Conservation (phyloP, 805 yeast genomes). For the Phaffomyces thermotolerans region DNA sequence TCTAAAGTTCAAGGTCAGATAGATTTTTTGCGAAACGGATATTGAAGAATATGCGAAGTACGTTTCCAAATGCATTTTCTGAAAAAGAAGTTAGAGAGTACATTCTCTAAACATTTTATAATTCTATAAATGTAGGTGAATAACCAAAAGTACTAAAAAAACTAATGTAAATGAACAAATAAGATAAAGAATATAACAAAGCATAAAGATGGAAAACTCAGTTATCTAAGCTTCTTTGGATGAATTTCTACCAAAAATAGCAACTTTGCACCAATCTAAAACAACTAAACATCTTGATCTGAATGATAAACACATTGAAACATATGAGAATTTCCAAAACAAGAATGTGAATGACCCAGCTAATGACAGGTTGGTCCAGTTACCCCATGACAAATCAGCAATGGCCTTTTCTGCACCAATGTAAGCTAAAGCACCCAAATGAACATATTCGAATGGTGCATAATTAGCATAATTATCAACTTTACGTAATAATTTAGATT, state of each 20-base stretch:
- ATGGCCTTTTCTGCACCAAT: slow-evolving; percentile 91
- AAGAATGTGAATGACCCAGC: slow-evolving; percentile 86
- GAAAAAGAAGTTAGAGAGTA: too few relatives aligned
- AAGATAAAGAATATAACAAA: not conserved
- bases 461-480: slow-evolving; percentile 39
- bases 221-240: slow-evolving; percentile 52
- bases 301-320: slow-evolving; percentile 81
- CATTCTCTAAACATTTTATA: too few relatives aligned
- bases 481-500: slow-evolving; percentile 34
- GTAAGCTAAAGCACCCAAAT: slow-evolving; percentile 90
- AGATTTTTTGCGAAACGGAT: not conserved
- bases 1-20: not conserved
- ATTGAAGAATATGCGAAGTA: too few relatives aligned
- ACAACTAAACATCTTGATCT: slow-evolving; percentile 81
- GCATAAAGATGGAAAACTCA: not conserved
- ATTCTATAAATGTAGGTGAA: too few relatives aligned
- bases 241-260: slow-evolving; percentile 87
- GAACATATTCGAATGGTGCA: slow-evolving; percentile 66
- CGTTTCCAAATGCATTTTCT: too few relatives aligned
- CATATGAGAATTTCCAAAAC: slow-evolving; percentile 90
- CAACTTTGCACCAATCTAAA: slow-evolving; percentile 84
- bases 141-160: too few relatives aligned
- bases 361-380: slow-evolving; percentile 73
- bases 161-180: not conserved
- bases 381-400: slow-evolving; percentile 79